Evolutionary conservation across 441 rosid genomes (phyloP).

Genomic region (Gossypium trilobum): DNA sequence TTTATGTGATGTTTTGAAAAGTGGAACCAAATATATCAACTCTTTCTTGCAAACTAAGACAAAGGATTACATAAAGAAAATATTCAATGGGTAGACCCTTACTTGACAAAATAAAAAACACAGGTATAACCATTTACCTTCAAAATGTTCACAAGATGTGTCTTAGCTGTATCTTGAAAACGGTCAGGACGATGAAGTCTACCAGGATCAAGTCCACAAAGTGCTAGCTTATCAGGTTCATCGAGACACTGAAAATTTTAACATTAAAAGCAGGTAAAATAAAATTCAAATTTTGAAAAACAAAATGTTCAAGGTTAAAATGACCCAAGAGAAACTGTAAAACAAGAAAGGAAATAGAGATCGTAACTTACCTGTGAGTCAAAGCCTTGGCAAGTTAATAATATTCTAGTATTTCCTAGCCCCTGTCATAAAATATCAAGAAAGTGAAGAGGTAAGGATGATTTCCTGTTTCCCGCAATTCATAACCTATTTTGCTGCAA

Average conservation of each 20-base stretch:
- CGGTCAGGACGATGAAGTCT: slow-evolving; percentile 73
- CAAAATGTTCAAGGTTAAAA: slow-evolving; percentile 10
- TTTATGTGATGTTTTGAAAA: slow-evolving; percentile 2
- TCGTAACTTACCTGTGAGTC: slow-evolving; percentile 50
- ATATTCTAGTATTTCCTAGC: slow-evolving; percentile 52
- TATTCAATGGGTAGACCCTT: not conserved
- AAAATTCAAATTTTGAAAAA: not conserved
- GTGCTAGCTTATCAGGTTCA: slow-evolving; percentile 60
- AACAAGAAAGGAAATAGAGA: slow-evolving; percentile 4
- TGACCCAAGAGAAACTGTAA: slow-evolving; percentile 12
- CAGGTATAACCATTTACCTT: slow-evolving; percentile 37
- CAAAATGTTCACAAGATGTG: slow-evolving; percentile 47
- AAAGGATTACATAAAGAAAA: slow-evolving; percentile 8
- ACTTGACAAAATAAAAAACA: not conserved
- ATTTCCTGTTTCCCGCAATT: slow-evolving; percentile 12
- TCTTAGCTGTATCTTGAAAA: slow-evolving; percentile 53
- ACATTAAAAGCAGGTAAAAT: not conserved
- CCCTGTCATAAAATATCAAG: slow-evolving; percentile 32
- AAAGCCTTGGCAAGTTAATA: slow-evolving; percentile 59
- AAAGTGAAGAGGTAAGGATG: slow-evolving; percentile 6
- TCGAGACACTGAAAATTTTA: slow-evolving; percentile 47
- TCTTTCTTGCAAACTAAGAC: not conserved
- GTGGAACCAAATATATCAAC: not conserved
- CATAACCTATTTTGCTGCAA: not conserved
- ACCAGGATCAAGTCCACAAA: slow-evolving; percentile 73